Percentiles rank a stretch among this genome's conserved stretches.
phyloP scores from a whole-genome alignment of 1,284 basidiomycete genomes.

The Naganishia albida region DNA sequence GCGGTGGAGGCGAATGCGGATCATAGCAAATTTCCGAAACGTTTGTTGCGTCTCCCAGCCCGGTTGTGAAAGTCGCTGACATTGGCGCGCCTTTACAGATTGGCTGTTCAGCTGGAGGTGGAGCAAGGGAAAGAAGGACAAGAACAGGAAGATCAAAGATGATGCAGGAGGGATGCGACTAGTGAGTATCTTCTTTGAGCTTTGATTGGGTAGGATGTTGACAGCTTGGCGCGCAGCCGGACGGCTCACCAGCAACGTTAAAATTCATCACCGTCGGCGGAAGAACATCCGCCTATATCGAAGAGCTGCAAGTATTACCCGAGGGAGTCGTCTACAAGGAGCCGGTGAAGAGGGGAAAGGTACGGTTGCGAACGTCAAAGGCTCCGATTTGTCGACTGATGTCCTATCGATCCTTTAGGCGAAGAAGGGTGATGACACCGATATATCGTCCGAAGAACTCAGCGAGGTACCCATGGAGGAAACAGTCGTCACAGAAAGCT shows the following conservation, averaged over 20 bases:
- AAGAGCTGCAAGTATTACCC: constrained; percentile 64
- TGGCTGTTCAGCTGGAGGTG: constrained; percentile 57
- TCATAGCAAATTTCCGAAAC: constrained; percentile 65
- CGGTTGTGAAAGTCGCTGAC: too few relatives aligned
- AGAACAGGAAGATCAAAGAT: constrained; percentile 38
- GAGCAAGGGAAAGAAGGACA: constrained; percentile 70
- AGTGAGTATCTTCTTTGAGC: constrained; percentile 24
- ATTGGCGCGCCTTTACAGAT: constrained; percentile 30
- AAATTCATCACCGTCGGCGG: constrained; percentile 78
- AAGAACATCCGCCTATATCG: constrained; percentile 72
- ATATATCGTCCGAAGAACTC: not conserved
- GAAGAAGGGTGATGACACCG: not conserved
- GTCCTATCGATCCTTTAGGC: not conserved
- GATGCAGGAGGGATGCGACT: constrained; percentile 31
- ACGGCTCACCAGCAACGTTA: constrained; percentile 70
- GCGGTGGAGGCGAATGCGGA: constrained; percentile 75
- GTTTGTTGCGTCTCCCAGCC: constrained; percentile 10
- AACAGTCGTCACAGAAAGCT: not conserved
- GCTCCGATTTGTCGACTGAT: too few relatives aligned
- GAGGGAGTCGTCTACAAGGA: constrained; percentile 48
- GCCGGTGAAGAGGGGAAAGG: constrained; percentile 19
- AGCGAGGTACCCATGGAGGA: not conserved
- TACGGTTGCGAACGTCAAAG: not conserved
- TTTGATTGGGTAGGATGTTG: too few relatives aligned
- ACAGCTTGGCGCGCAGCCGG: constrained; percentile 57